Evolutionary conservation across 345 rosid species (phyloP).

Genomic region (Hibiscus tridactylites): DNA sequence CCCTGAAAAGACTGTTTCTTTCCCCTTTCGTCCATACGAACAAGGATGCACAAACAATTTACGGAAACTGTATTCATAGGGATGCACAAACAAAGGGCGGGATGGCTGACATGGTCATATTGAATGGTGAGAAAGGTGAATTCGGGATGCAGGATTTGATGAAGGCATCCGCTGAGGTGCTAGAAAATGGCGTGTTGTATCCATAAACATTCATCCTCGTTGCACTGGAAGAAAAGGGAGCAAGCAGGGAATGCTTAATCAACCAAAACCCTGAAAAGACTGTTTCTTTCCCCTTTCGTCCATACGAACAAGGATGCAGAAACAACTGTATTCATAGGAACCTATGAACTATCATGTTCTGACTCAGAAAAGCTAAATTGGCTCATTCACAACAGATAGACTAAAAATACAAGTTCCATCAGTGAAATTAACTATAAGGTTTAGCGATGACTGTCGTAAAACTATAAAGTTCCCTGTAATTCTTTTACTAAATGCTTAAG

Average conservation of each 20-base stretch:
- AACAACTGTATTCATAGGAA: background rate
- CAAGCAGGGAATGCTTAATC: too few species aligned
- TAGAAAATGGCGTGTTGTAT: too few species aligned
- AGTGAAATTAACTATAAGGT: background rate
- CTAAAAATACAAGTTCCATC: background rate
- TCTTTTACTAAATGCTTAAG: background rate
- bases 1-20: background rate
- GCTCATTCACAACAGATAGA: background rate
- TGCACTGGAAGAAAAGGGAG: too few species aligned
- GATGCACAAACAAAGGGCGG: too few species aligned
- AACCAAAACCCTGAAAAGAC: background rate
- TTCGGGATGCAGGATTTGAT: too few species aligned
- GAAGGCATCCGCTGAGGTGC: too few species aligned
- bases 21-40: too few species aligned
- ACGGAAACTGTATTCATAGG: background rate
- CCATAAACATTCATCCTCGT: too few species aligned
- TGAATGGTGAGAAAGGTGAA: too few species aligned
- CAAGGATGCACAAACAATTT: background rate
- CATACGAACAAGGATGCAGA: background rate
- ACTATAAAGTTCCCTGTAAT: background rate
- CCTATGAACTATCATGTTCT: background rate
- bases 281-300: too few species aligned
- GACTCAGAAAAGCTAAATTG: background rate
- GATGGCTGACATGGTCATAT: too few species aligned
- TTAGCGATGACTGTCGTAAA: background rate